Base-by-base conservation (phyloP, 371 early-diverging fungal genomes). In the Conidiobolus incongruus region DNA sequence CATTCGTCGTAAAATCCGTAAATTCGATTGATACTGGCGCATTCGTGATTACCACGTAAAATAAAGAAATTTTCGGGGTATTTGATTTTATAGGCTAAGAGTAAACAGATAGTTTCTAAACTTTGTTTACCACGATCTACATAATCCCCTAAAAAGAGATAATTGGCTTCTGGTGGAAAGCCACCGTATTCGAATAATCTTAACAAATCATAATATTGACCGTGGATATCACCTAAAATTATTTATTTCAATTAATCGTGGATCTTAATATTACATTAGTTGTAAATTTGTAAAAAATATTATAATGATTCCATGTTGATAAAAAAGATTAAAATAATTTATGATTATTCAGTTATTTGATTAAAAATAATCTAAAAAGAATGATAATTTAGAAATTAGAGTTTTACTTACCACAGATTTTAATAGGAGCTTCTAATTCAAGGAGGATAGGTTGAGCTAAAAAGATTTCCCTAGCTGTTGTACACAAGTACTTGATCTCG, bases 1-100 rank as follows among this genome's bases (percentile, higher is more conserved):
- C 93, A 92, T 62, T 99, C 99, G 56, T 99, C 99, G 57, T 92
- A 99, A 61, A 99, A 99, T 3, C 99, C 99, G 54, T 99, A 99
- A 26, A 99, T 58, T 66, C 84, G 71, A 46, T 91, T 97, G 13
- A 96, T 87, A 54, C 80, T 84, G 38, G 92, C 92, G 54, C 87
- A 89, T 64, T 98, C 99, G 64, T 98, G 99, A 62, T 98, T 98
- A 26, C 99, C 99, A 44, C 99, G 66, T 45, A 98, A 57, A 35
- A 97, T 57, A 56, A 95, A 96, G 53, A 97, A 93, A 68, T 93
- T 91, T 51, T 96, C 81, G 10, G 89, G 90, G 54, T 73, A 88
- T 55, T 93, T 96, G 58, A 98, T 83, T 67, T 98, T 98, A 71
- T 92, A 96, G 53, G 89, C 82, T 38, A 96, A 66, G 40, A 98